phyloP scores from a whole-genome alignment of 2,329 filamentous ascomycete species.

The Chrysoporthe austroafricana region DNA sequence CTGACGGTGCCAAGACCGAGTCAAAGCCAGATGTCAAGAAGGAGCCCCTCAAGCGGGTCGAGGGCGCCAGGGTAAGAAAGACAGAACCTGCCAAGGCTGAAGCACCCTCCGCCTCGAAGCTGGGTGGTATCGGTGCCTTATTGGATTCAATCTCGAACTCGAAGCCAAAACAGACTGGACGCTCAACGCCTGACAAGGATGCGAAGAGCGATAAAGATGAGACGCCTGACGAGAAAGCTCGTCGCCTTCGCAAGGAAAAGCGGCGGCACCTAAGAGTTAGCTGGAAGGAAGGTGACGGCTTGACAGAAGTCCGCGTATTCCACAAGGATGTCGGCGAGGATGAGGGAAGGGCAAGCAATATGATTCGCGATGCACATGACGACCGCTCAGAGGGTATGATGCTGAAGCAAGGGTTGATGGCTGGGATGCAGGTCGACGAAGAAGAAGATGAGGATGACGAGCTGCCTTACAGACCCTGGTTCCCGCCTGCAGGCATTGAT shows the following conservation, averaged over 20 bases:
- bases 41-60: constrained; percentile 37
- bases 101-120: constrained; percentile 35
- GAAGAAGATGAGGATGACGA: constrained; percentile 59
- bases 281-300: constrained; percentile 69
- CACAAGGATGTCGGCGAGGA: constrained; percentile 74
- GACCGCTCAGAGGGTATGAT: constrained; percentile 75
- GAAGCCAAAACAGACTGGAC: constrained; percentile 47
- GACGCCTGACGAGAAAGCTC: constrained; percentile 68
- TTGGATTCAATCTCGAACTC: constrained; percentile 49
- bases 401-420: constrained; percentile 57
- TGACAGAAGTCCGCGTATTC: constrained; percentile 71
- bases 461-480: constrained; percentile 56
- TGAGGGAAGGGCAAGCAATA: constrained; percentile 66
- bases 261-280: constrained; percentile 71
- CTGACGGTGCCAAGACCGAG: constrained; percentile 34
- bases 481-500: constrained; percentile 51
- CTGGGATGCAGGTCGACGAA: constrained; percentile 41
- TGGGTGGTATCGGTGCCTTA: constrained; percentile 51
- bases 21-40: constrained; percentile 38
- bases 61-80: constrained; percentile 31
- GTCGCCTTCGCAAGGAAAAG: constrained; percentile 72
- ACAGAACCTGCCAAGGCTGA: constrained; percentile 40
- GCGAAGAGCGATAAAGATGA: constrained; percentile 45
- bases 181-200: constrained; percentile 28
- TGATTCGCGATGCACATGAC: constrained; percentile 73